Evolutionary conservation across 345 rosid species (phyloP), one percentile per base, ranked within the genome.

Genomic region (Gossypium arboreum): DNA sequence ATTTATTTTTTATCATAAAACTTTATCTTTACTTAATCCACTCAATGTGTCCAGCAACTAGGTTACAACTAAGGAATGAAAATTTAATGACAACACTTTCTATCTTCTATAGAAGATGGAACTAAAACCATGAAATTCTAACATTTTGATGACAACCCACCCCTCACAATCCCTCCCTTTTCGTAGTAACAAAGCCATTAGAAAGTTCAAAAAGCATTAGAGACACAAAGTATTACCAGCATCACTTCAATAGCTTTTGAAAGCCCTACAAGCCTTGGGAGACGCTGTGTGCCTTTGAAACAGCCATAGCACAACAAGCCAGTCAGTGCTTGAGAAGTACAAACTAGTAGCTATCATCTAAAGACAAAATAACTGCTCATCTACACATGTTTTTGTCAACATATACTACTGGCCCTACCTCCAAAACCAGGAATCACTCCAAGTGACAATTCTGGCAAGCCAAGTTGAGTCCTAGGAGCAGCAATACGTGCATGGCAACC

Each of bases 381-480:
- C 24, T 50, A 69, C 41, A 59, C 9, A 41, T 68, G 59, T 18
- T 41, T 16, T 17, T 12, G 15, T 39, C 24, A 7, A 41, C 48
- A 66, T 73, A 27, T 11, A 73, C 70, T 76, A 81, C 27, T 54
- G 57, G 22, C n/a, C 17, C 5, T 86, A 92, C 98, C 98, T 85
- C 98, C 98, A 61, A 88, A 90, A 24, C 98, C 98, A 24, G 98
- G 98, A 75, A 94, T 91, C 58, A 92, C 79, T 70, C 98, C 98
- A 24, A 94, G 95, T 10, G 98, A 83, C 73, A 92, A 81, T 81
- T 94, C 98, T 16, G 98, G 98, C 86, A 92, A 84, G 66, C 92
- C 98, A 68, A 92, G 88, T 75, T 88, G 98, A 79, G 93, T 81
- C 81, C 84, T 88, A 9, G 95, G 94, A 41, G 90, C 81, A 67